These are phyloP conservation scores for Cytospora leucostoma DNA, from an alignment of 2,329 filamentous ascomycete species.

Conservation along the genomic window DNA sequence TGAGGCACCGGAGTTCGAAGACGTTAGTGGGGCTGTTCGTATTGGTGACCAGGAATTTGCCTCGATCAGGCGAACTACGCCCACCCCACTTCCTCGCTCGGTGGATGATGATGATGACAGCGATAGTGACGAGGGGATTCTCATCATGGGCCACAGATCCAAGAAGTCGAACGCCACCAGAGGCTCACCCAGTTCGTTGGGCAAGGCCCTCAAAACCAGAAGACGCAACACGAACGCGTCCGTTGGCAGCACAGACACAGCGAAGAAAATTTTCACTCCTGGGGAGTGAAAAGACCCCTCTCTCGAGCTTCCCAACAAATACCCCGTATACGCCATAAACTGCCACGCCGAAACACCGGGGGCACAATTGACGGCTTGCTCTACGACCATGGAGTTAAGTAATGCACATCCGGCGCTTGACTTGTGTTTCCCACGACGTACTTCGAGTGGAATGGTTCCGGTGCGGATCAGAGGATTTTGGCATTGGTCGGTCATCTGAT, in stretches of 20 bases:
- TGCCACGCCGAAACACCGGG: neutral
- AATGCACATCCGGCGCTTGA: neutral
- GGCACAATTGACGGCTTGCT: neutral
- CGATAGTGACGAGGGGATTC: conserved; percentile 56
- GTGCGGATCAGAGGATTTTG: conserved; percentile 12
- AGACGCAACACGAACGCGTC: conserved; percentile 63
- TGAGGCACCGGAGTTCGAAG: conserved; percentile 40
- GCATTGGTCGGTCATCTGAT: conserved; percentile 26
- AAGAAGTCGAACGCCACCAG: conserved; percentile 23
- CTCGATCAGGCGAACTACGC: conserved; percentile 28
- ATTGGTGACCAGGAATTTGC: conserved; percentile 33
- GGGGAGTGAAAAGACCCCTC: conserved; percentile 33
- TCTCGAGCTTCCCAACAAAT: neutral
- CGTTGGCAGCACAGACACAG: conserved; percentile 63
- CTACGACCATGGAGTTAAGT: neutral
- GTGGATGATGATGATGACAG: conserved; percentile 52
- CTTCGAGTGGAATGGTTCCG: conserved; percentile 7
- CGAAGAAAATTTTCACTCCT: conserved; percentile 55
- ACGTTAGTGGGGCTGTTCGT: conserved; percentile 34
- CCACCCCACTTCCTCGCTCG: conserved; percentile 26
- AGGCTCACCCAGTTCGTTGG: conserved; percentile 31
- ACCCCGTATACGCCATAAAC: neutral
- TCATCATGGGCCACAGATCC: conserved; percentile 42
- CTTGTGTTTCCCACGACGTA: neutral
- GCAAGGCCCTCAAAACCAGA: conserved; percentile 41